These are phyloP conservation scores for Daldinia sp. DNA, from an alignment of 2,329 filamentous ascomycete species.

Conservation along the genomic window DNA sequence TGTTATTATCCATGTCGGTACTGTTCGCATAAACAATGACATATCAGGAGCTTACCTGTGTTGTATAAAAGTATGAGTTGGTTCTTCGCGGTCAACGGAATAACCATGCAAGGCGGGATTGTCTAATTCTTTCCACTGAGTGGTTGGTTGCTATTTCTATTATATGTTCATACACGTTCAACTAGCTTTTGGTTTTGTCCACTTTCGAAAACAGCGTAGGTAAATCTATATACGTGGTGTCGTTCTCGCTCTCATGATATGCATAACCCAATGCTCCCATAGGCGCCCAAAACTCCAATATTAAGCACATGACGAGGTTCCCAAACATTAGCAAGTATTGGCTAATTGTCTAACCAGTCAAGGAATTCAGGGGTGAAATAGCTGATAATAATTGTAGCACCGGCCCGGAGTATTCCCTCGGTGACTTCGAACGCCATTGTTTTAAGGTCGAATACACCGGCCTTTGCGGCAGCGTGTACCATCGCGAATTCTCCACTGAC, in stretches of 20 bases:
- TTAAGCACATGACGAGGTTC: slow-evolving; percentile 14
- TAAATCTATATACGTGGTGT: slow-evolving; percentile 33
- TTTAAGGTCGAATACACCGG: slow-evolving; percentile 95
- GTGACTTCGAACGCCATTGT: slow-evolving; percentile 95
- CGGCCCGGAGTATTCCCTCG: slow-evolving; percentile 91
- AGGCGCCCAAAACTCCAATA: slow-evolving; percentile 32
- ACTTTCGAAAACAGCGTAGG: slow-evolving; percentile 10
- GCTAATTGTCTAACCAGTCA: slow-evolving; percentile 69
- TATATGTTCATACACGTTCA: slow-evolving; percentile 13
- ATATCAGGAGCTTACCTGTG: not conserved
- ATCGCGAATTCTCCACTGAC: slow-evolving; percentile 98
- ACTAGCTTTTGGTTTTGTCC: slow-evolving; percentile 10
- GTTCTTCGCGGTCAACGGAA: not conserved
- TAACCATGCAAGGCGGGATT: not conserved
- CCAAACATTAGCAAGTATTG: slow-evolving; percentile 47
- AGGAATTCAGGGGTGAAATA: slow-evolving; percentile 91
- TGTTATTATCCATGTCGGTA: not conserved
- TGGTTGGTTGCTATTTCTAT: not conserved
- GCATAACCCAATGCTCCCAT: slow-evolving; percentile 2
- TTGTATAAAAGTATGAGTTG: not conserved
- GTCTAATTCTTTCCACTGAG: not conserved
- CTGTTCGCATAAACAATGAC: too few relatives aligned
- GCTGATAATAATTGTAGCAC: slow-evolving; percentile 90
- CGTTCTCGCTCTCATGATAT: slow-evolving; percentile 26
- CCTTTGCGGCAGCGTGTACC: slow-evolving; percentile 96